Conservation (phyloP, 495 filamentous ascomycete genomes). For the Aspergillus conjunctus region DNA sequence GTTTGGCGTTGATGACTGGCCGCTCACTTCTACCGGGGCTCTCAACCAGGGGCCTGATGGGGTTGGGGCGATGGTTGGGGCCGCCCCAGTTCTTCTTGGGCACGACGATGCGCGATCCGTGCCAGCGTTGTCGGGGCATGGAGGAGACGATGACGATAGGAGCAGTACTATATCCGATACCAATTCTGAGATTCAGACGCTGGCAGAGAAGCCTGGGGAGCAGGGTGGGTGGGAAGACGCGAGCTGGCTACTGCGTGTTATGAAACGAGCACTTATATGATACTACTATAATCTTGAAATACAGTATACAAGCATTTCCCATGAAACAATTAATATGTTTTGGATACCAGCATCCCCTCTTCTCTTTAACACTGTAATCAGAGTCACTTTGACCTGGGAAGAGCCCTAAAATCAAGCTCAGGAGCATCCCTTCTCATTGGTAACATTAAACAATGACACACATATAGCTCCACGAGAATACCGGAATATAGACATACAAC, state of each 20-base stretch:
- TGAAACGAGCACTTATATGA: slow-evolving; percentile 70
- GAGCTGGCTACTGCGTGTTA: slow-evolving; percentile 78
- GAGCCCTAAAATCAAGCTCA: too few relatives aligned
- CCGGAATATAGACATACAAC: too few relatives aligned
- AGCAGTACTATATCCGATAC: slow-evolving; percentile 23
- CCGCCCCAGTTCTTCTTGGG: slow-evolving; percentile 2
- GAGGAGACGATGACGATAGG: slow-evolving; percentile 24
- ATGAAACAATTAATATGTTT: too few relatives aligned
- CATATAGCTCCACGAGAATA: too few relatives aligned
- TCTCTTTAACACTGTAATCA: too few relatives aligned
- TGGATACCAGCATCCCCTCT: too few relatives aligned
- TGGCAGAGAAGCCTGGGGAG: slow-evolving; percentile 45
- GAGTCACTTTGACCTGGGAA: too few relatives aligned
- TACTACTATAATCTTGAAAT: slow-evolving; percentile 7
- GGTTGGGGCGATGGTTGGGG: neutral
- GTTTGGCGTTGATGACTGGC: slow-evolving; percentile 69
- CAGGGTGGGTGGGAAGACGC: slow-evolving; percentile 78
- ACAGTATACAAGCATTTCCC: neutral
- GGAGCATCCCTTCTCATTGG: too few relatives aligned
- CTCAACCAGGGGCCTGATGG: neutral
- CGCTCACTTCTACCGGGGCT: slow-evolving; percentile 22
- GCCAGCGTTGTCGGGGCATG: slow-evolving; percentile 23
- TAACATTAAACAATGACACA: too few relatives aligned
- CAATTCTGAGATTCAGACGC: slow-evolving; percentile 26
- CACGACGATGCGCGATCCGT: slow-evolving; percentile 30